A percentile compares a stretch with the other conserved stretches of the same genome.
phyloP scores from a whole-genome alignment of 1,139 yeast species.

The Barnettozyma hawaiiensis region DNA sequence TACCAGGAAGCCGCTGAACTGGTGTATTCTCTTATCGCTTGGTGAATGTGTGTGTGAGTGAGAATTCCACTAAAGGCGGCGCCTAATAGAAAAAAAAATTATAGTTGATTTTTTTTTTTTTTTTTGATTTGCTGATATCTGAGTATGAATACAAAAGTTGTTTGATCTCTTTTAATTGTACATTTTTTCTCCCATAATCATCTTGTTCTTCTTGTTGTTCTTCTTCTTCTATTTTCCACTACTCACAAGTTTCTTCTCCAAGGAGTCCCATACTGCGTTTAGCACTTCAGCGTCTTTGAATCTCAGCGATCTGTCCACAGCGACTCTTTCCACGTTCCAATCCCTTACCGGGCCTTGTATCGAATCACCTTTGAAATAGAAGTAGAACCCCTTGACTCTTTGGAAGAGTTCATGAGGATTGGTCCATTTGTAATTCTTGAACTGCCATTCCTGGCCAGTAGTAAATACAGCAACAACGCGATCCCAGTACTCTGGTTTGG shows the following conservation, averaged over 20 bases:
- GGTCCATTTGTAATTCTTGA: constrained; percentile 77
- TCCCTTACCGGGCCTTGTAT: constrained; percentile 69
- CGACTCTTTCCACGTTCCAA: constrained; percentile 83
- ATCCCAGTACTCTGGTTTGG: constrained; percentile 96
- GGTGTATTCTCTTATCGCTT: too few relatives aligned
- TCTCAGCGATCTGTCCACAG: constrained; percentile 75
- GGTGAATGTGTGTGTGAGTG: too few relatives aligned
- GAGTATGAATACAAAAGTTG: too few relatives aligned
- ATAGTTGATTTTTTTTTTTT: too few relatives aligned
- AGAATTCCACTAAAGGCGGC: neutral
- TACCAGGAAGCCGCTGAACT: neutral
- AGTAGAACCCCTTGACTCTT: constrained; percentile 75
- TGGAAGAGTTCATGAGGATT: constrained; percentile 79
- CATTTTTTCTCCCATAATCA: neutral
- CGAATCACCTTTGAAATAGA: constrained; percentile 72
- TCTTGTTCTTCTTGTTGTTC: too few relatives aligned
- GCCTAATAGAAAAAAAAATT: neutral
- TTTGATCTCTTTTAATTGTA: neutral
- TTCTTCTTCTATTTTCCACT: neutral
- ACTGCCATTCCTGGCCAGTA: constrained; percentile 97
- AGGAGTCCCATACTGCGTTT: constrained; percentile 75
- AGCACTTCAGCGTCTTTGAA: constrained; percentile 87
- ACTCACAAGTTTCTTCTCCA: constrained; percentile 39
- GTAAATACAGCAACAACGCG: constrained; percentile 93
- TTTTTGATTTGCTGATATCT: too few relatives aligned